Conservation (phyloP, 2,329 filamentous ascomycete genomes). For the Fusarium circinatum region DNA sequence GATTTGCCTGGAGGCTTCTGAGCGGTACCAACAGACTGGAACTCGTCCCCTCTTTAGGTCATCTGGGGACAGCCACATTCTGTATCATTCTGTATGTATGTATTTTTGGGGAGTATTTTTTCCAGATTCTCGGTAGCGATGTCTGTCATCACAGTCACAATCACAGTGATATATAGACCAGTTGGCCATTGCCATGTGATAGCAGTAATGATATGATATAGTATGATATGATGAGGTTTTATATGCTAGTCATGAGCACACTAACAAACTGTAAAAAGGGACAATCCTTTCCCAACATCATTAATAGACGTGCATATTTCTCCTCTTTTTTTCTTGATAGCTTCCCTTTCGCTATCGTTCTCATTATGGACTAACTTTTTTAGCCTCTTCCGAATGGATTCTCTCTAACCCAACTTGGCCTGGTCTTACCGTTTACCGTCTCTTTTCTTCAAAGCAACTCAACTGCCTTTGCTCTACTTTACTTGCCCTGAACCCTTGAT, state of each 20-base stretch:
- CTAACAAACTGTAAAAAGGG: background rate
- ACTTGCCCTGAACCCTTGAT: background rate
- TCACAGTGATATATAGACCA: background rate
- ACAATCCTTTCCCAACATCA: background rate
- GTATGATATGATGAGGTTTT: background rate
- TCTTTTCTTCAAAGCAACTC: background rate
- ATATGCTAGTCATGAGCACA: background rate
- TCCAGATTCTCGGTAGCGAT: slow-evolving; percentile 5
- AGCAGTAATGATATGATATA: background rate
- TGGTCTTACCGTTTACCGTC: slow-evolving; percentile 12
- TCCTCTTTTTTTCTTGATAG: slow-evolving; percentile 24
- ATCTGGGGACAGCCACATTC: slow-evolving; percentile 20
- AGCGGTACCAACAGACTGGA: slow-evolving; percentile 20
- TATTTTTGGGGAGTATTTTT: background rate
- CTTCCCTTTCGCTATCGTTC: background rate
- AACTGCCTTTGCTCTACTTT: background rate
- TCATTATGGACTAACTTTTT: background rate
- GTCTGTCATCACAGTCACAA: background rate
- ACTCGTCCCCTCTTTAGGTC: slow-evolving; percentile 3
- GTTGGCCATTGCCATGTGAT: background rate
- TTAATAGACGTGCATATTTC: background rate
- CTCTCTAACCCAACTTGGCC: slow-evolving; percentile 5
- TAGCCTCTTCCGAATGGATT: background rate
- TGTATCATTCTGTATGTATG: too few relatives aligned
- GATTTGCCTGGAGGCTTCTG: slow-evolving; percentile 1